Conservation (phyloP, 164 flowering plant genomes). For the Pachysandra terminalis region DNA sequence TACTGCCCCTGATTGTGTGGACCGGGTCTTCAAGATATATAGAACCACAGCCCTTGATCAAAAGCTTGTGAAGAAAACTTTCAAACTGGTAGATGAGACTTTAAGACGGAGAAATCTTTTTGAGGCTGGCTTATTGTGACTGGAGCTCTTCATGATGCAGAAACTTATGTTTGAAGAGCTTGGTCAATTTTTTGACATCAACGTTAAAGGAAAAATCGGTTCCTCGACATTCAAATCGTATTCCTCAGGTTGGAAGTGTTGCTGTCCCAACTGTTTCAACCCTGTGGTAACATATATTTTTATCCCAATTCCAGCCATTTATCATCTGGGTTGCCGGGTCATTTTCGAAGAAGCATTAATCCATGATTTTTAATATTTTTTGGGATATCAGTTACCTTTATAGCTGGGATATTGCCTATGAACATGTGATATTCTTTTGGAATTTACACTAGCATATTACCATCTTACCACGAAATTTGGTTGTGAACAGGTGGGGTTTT, state of each 20-base stretch:
- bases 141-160: background rate
- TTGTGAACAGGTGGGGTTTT: background rate
- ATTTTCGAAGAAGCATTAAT: too few relatives aligned
- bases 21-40: constrained; percentile 91
- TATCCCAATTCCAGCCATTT: too few relatives aligned
- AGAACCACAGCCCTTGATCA: constrained; percentile 97
- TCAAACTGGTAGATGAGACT: constrained; percentile 96
- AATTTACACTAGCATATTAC: background rate
- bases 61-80: constrained; percentile 96
- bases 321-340: too few relatives aligned
- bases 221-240: background rate
- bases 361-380: too few relatives aligned
- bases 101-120: constrained; percentile 89
- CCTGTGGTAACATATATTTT: too few relatives aligned
- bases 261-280: background rate
- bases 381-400: too few relatives aligned
- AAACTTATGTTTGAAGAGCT: constrained; percentile 14
- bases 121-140: constrained; percentile 88
- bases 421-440: too few relatives aligned
- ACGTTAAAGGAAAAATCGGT: background rate
- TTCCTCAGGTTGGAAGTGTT: background rate
- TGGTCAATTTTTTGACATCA: constrained; percentile 4
- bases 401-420: too few relatives aligned
- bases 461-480: background rate
- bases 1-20: constrained; percentile 80